These are phyloP conservation scores for Notholithocarpus densiflorus DNA, from an alignment of 306 rosid species.

Conservation along the genomic window DNA sequence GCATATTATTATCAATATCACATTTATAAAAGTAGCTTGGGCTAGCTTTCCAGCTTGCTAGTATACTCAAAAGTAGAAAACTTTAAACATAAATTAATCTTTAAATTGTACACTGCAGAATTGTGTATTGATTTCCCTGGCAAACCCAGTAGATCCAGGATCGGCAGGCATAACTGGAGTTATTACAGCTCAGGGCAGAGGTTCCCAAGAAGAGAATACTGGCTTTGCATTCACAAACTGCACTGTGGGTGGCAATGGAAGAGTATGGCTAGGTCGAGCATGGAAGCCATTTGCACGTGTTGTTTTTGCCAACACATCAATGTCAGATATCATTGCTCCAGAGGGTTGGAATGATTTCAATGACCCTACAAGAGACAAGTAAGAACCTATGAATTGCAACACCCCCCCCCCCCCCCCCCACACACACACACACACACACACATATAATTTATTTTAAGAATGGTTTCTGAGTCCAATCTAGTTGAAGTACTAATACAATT, in stretches of 20 bases:
- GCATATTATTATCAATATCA: too few species aligned
- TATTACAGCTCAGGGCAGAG: slow-evolving; percentile 83
- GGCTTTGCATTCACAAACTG: slow-evolving; percentile 75
- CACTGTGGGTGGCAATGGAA: slow-evolving; percentile 67
- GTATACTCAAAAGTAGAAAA: background rate
- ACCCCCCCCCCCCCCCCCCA: too few species aligned
- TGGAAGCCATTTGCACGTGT: slow-evolving; percentile 89
- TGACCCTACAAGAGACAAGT: slow-evolving; percentile 83
- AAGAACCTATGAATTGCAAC: slow-evolving; percentile 12
- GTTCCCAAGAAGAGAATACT: slow-evolving; percentile 60
- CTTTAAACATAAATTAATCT: background rate
- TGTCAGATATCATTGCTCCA: slow-evolving; percentile 86
- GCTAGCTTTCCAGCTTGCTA: too few species aligned
- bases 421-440: too few species aligned
- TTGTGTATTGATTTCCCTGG: slow-evolving; percentile 67
- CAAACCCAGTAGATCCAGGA: slow-evolving; percentile 57
- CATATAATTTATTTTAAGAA: too few species aligned
- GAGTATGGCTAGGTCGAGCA: slow-evolving; percentile 91
- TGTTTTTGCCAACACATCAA: slow-evolving; percentile 50
- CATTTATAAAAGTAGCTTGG: too few species aligned
- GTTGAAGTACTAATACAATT: background rate
- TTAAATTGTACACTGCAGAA: slow-evolving; percentile 30
- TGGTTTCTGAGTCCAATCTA: too few species aligned
- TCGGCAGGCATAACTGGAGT: slow-evolving; percentile 53
- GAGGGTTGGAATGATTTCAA: slow-evolving; percentile 95